Base-by-base conservation (phyloP, 2,329 filamentous ascomycete genomes). In the Sclerotinia minor region DNA sequence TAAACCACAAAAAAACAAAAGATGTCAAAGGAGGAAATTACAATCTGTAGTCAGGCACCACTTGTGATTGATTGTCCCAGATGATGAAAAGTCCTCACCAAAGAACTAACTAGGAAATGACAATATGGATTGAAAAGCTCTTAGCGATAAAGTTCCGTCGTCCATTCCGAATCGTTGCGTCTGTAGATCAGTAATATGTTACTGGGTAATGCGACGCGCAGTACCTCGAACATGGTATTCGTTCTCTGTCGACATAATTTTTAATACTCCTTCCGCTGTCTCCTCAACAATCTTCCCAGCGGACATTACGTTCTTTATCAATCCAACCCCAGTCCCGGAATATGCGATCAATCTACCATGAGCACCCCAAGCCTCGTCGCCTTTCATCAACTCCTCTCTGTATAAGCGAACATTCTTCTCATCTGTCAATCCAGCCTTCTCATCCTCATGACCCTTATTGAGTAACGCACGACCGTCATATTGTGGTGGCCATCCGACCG, bases 261-360 rank as follows among this genome's bases (percentile, higher is more conserved):
- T 8, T 3, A 35, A 38, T 1, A 19, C 15, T 8, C n/a, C 59
- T 7, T 50, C 17, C 3, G 29, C 19, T 41, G n/a, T 35, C 6
- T 50, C 21, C 21, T 63, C 13, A 9, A 86, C 81, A 72, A 89
- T 86, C 11, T 84, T 81, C 13, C 75, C 79, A 4, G 85, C 86
- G 17, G 78, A 74, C 70, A 80, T 80, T 0, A 85, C 78, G 49
- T 81, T 76, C 53, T 77, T 83, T 2, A 88, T 80, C 68, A 89
- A 77, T 0, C 87, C 87, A n/a, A 89, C 83, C 0, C 82, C 86
- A 38, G 84, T 84, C 5, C 87, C 87, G 21, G 85, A 86, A 80
- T 88, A 90, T 17, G 85, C 85, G 5, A 85, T 86, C 79, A 89
- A 78, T 67, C 87, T 80, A 5, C 81, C 84, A 9, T 81, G 49